phyloP scores from a whole-genome alignment of 192 early-diverging fungal species.

The Backusella psychrophila region DNA sequence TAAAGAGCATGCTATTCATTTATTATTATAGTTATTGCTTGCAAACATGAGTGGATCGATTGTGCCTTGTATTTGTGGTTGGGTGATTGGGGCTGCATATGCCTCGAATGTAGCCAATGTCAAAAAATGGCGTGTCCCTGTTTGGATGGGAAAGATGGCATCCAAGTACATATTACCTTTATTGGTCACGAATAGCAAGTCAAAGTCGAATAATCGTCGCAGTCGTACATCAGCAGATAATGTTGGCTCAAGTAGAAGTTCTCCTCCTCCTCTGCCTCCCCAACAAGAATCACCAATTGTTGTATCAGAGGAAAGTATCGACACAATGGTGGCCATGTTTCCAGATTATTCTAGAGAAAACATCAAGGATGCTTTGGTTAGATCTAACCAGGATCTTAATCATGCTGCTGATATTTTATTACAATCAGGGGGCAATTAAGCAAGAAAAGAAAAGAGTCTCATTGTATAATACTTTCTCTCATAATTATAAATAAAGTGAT shows the following conservation, averaged over 20 bases:
- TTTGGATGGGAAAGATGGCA: constrained; percentile 33
- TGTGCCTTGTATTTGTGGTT: constrained; percentile 40
- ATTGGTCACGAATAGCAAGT: constrained; percentile 35
- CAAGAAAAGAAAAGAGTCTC: no score
- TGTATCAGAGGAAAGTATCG: constrained; percentile 41
- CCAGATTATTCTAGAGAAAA: constrained; percentile 41
- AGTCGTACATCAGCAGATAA: background rate
- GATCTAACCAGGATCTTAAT: constrained; percentile 53
- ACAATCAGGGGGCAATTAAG: constrained; percentile 2
- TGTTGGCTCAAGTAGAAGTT: background rate
- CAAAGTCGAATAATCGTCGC: constrained; percentile 28
- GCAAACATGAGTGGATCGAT: constrained; percentile 39
- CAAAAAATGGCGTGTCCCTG: constrained; percentile 52
- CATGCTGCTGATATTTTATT: constrained; percentile 46
- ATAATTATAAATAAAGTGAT: background rate
- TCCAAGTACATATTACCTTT: constrained; percentile 41
- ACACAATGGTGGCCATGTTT: constrained; percentile 53
- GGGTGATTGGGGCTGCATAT: constrained; percentile 45
- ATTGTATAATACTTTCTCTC: background rate
- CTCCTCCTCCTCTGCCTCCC: background rate
- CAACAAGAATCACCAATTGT: background rate
- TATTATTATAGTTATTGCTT: constrained; percentile 34
- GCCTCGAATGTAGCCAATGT: constrained; percentile 38
- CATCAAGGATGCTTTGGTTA: constrained; percentile 43
- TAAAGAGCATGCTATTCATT: background rate